phyloP scores from a whole-genome alignment of 139 green algal species.

The Astrephomene gubernaculifera region DNA sequence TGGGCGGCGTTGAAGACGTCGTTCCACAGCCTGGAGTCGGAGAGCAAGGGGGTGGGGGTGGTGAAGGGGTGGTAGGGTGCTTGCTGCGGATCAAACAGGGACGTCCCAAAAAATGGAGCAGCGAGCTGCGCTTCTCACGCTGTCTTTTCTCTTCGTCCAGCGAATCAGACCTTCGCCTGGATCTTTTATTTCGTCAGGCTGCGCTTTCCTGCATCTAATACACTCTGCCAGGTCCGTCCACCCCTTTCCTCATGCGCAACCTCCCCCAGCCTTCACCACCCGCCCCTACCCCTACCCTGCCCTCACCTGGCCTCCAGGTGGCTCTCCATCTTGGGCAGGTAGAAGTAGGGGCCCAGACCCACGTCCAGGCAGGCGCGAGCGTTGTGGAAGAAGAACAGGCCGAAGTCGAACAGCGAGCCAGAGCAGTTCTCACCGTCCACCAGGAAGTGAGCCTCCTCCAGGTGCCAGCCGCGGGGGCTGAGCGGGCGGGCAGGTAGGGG shows the following conservation, averaged over 20 bases:
- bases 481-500: neutral
- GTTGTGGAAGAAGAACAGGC: conserved; percentile 92
- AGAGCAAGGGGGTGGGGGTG: no score
- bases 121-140: no score
- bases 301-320: conserved; percentile 83
- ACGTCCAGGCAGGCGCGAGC: conserved; percentile 51
- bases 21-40: conserved; percentile 79
- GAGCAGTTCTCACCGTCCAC: conserved; percentile 77
- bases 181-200: no score
- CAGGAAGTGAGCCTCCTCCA: conserved; percentile 86
- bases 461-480: conserved; percentile 88
- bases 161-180: no score
- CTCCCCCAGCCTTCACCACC: neutral
- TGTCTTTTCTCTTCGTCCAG: no score
- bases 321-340: conserved; percentile 94
- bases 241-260: no score
- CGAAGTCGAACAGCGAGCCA: conserved; percentile 89
- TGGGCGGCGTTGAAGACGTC: conserved; percentile 76
- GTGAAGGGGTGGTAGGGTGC: no score
- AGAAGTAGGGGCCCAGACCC: conserved; percentile 87
- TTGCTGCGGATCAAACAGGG: no score
- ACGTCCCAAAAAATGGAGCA: no score
- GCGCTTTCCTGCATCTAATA: no score
- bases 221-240: no score
- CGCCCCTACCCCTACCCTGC: neutral